phyloP scores from a whole-genome alignment of 257 asterid species.

The Petrea volubilis region DNA sequence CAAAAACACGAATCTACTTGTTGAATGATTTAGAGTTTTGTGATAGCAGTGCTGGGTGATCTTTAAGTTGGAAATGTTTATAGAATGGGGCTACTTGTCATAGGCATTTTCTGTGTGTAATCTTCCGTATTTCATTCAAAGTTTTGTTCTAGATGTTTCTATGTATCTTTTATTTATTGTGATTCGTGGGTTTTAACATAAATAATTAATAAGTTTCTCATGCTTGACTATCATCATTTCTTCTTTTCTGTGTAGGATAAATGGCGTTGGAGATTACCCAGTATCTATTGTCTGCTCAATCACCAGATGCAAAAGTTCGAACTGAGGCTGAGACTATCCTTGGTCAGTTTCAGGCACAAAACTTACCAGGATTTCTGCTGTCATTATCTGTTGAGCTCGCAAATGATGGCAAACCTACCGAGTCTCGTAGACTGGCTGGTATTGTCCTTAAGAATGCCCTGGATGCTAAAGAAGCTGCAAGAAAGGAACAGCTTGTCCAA shows the following conservation, averaged over 20 bases:
- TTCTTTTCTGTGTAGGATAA: conserved; percentile 24
- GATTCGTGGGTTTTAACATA: background rate
- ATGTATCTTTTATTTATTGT: background rate
- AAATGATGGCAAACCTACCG: conserved; percentile 56
- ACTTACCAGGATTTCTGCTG: conserved; percentile 53
- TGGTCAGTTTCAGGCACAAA: conserved; percentile 56
- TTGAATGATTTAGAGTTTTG: background rate
- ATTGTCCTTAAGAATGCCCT: conserved; percentile 60
- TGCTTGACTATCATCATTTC: background rate
- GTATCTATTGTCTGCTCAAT: conserved; percentile 63
- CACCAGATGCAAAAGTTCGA: conserved; percentile 59
- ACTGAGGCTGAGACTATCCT: conserved; percentile 56
- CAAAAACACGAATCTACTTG: too few relatives aligned
- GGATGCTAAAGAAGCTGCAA: conserved; percentile 65
- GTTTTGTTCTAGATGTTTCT: background rate
- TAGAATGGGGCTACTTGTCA: background rate
- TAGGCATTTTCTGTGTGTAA: background rate
- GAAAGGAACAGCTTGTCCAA: conserved; percentile 51
- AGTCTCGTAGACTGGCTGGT: conserved; percentile 75
- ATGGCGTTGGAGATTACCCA: conserved; percentile 76
- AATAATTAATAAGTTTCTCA: background rate
- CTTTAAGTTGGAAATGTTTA: background rate
- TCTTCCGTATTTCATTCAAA: background rate
- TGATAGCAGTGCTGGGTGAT: background rate
- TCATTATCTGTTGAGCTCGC: conserved; percentile 65